Base-by-base conservation (phyloP, 345 rosid species). In the Euphorbia peplus region DNA sequence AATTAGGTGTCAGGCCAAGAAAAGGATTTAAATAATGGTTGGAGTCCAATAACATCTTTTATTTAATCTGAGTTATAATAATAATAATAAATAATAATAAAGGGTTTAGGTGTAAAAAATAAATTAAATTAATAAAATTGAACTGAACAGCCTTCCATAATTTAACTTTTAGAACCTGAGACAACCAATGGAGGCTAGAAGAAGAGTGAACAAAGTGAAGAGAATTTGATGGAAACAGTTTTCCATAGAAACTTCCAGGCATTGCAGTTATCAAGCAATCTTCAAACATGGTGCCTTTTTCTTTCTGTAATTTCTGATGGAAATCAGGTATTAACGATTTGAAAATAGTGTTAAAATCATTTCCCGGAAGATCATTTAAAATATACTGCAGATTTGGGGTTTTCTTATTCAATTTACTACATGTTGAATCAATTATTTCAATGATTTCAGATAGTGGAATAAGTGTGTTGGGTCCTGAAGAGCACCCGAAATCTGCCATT, bases 401-500 rank as follows among this genome's bases (percentile, higher is more conserved):
- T 44, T 44, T 44, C 50, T 15, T 44, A 18, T 44, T 44, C 50
- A 44, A 44, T 44, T 44, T 44, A 44, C 18, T 10, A 44, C 50
- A 44, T 12, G 15, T 44, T 8, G 50, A 44, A 44, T 44, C 50
- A 44, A 44, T 44, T 44, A 18, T 44, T 44, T 44, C 50, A 44
- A 44, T 19, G n/a, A 69, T 2, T 48, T 65, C 63, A 13, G 69
- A 54, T 0, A 75, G 8, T 1, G 70, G 41, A 0, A 79, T 15
- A 21, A 85, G 56, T 0, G 86, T 65, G 63, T 79, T 85, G 52
- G 83, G 81, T 71, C 85, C 89, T 2, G 87, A 75, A 63, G 83
- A 76, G 48, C 87, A 85, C 4, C 87, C 87, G 50, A 85, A 7
- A 44, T 44, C 50, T 44, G 50, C 18, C 50, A 44, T 44, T 44